Evolutionary conservation across 495 filamentous ascomycete genomes (phyloP), one percentile per base, ranked within the genome.

Genomic region (Recurvomyces mirabilis): DNA sequence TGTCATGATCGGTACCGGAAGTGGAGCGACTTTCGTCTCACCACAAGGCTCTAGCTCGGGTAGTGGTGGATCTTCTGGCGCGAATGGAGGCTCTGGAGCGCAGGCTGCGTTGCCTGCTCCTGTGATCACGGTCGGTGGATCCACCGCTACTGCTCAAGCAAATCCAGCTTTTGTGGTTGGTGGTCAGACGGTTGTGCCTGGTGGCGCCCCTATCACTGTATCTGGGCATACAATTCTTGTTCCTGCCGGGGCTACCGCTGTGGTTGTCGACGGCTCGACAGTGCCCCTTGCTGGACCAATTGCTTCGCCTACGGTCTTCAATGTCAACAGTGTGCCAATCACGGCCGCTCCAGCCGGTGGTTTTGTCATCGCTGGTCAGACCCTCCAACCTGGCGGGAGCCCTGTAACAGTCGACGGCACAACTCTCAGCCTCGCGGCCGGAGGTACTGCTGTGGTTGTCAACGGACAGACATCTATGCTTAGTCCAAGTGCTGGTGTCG

Each of bases 291-390:
- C 37, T 11, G 38, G 30, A 3, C 11, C 15, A 5, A 22, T 34
- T 12, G 38, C 29, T 22, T 34, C 37, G 9, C 21, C 46, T 13
- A 24, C 49, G 25, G 9, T 47, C 14, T 25, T 52, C 32, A 40
- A 37, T 21, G 14, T 52, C 25, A 25, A 15, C 11, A 43, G 48
- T 17, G 30, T 25, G 11, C 23, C 15, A 11, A 34, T 45, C 22
- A 37, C 47, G 1, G 20, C 49, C 6, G 34, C 18, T 23, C 24
- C 15, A 5, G 49, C 10, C 11, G 9, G 11, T 6, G 39, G 49
- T 10, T 61, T 57, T 38, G 47, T 52, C 17, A 52, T 62, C 29
- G 53, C 43, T 0, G 41, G 48, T 5, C 53, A 59, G 24, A 58
- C 53, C 13, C 36, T 63, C 3, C 30, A 34, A 4, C 38, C 57